phyloP scores from a whole-genome alignment of 148 eudicot species.

The Camellia granthamiana region DNA sequence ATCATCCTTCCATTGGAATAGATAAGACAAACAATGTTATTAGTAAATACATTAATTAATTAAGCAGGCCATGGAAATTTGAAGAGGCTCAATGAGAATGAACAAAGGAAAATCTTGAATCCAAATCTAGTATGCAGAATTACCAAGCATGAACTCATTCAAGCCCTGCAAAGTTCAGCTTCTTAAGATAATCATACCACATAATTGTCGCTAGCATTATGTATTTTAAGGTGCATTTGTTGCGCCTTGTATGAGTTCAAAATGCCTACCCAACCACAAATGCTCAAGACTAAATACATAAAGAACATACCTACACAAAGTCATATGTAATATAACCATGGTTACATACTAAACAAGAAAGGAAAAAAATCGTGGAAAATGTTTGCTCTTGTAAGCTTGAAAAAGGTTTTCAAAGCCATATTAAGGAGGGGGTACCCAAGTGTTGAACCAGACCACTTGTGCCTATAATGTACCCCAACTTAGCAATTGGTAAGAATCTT shows the following conservation, averaged over 20 bases:
- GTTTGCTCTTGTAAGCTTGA: too few species aligned
- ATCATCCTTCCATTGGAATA: conserved; percentile 31
- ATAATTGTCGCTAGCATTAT: background rate
- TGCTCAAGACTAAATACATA: too few species aligned
- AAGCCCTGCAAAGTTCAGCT: background rate
- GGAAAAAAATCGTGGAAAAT: background rate
- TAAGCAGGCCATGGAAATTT: background rate
- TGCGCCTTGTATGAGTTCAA: too few species aligned
- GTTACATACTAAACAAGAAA: background rate
- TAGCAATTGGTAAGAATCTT: too few species aligned
- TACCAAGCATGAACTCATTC: background rate
- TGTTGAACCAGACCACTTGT: too few species aligned
- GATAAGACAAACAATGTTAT: background rate
- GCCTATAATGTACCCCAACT: too few species aligned
- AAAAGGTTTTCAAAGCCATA: too few species aligned
- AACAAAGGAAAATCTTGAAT: background rate
- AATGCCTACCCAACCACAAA: too few species aligned
- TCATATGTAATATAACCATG: too few species aligned
- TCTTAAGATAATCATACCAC: background rate
- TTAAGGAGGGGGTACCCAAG: too few species aligned
- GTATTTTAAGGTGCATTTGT: too few species aligned
- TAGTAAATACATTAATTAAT: background rate
- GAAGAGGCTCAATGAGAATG: background rate
- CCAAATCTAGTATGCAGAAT: background rate
- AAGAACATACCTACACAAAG: too few species aligned